Evolutionary conservation across 2,329 filamentous ascomycete species (phyloP).

Genomic region (Diaporthe ilicicola): DNA sequence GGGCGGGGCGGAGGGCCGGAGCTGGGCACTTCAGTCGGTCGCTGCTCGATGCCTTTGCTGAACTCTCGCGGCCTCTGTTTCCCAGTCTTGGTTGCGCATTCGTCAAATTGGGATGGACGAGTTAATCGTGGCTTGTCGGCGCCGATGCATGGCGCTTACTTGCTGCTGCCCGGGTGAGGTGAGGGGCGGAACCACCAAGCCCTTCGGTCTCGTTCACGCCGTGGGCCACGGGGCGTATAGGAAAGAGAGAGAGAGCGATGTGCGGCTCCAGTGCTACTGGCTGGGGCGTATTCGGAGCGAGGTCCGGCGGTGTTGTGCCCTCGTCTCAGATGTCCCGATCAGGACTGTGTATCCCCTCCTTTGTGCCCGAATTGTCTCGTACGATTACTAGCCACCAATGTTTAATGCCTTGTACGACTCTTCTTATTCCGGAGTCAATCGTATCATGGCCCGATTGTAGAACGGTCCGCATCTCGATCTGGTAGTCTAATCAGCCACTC

Average conservation of each 20-base stretch:
- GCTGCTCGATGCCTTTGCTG: constrained; percentile 1
- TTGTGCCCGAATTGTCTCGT: neutral
- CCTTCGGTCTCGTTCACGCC: neutral
- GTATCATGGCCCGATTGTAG: neutral
- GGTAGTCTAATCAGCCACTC: neutral
- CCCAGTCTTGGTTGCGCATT: neutral
- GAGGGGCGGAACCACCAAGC: neutral
- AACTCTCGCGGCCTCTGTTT: neutral
- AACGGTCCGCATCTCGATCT: neutral
- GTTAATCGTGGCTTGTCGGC: neutral
- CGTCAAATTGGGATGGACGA: neutral
- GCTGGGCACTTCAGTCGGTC: neutral
- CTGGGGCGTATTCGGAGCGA: neutral
- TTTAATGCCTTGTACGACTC: neutral
- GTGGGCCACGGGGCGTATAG: neutral
- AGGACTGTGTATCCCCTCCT: neutral
- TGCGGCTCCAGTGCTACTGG: neutral
- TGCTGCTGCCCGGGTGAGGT: neutral
- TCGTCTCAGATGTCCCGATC: neutral
- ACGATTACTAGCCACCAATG: neutral
- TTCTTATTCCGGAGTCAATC: neutral
- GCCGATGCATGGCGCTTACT: neutral
- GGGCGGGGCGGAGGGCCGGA: constrained; percentile 13
- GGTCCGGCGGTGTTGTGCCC: neutral
- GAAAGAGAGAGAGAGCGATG: no score